Evolutionary conservation across 164 flowering plant genomes (phyloP).

Genomic region (Stephania japonica): DNA sequence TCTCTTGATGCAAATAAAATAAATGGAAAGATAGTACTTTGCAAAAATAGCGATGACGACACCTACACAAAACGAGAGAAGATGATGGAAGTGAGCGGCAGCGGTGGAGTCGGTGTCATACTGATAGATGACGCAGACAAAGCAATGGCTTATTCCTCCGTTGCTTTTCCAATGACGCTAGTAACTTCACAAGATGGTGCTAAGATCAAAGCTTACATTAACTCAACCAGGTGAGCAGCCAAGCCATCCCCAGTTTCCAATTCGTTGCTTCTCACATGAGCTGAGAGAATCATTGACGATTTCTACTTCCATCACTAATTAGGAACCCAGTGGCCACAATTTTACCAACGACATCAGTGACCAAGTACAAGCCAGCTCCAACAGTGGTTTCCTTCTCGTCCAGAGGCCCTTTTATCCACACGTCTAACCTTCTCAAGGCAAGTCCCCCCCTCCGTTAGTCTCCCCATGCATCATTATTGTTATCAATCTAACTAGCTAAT

Average conservation of each 20-base stretch:
- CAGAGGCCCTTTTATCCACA: slow-evolving; percentile 53
- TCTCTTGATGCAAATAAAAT: slow-evolving; percentile 36
- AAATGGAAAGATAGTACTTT: slow-evolving; percentile 64
- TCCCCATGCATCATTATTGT: background rate
- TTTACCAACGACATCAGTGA: slow-evolving; percentile 39
- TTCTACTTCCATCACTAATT: background rate
- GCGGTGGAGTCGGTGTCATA: slow-evolving; percentile 53
- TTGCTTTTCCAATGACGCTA: slow-evolving; percentile 41
- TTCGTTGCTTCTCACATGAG: background rate
- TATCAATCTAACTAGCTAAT: background rate
- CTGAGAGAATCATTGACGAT: background rate
- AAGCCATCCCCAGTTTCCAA: background rate
- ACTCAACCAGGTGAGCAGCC: slow-evolving; percentile 49
- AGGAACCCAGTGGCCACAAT: slow-evolving; percentile 67
- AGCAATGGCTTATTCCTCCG: slow-evolving; percentile 33
- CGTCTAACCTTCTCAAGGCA: slow-evolving; percentile 70
- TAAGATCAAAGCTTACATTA: slow-evolving; percentile 47
- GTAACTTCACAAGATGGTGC: slow-evolving; percentile 37
- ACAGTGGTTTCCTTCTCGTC: slow-evolving; percentile 58
- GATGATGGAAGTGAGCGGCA: slow-evolving; percentile 23
- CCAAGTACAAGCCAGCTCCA: slow-evolving; percentile 54
- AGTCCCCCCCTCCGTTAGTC: slow-evolving; percentile 5
- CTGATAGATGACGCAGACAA: slow-evolving; percentile 30
- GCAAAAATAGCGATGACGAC: slow-evolving; percentile 27
- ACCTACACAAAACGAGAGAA: slow-evolving; percentile 23